phyloP scores from a whole-genome alignment of 805 yeast genomes.

The Novakomyces olei region DNA sequence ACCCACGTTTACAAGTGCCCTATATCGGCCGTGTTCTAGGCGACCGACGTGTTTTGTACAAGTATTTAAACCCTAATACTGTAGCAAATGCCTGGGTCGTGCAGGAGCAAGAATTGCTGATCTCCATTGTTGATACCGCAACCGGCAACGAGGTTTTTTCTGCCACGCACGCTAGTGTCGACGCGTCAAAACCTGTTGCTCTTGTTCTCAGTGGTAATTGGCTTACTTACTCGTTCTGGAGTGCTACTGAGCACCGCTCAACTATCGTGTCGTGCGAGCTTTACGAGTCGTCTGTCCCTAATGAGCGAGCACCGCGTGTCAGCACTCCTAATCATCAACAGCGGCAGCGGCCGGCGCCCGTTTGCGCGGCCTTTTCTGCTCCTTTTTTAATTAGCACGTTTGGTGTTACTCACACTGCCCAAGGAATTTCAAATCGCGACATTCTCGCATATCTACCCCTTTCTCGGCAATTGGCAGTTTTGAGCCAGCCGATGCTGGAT shows the following conservation, averaged over 20 bases:
- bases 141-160: constrained; percentile 41
- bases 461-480: constrained; percentile 27
- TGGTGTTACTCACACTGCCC: constrained; percentile 33
- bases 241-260: constrained; percentile 27
- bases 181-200: constrained; percentile 23
- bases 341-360: background rate
- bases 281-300: constrained; percentile 41
- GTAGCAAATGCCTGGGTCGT: constrained; percentile 22
- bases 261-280: constrained; percentile 53
- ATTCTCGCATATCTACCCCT: constrained; percentile 33
- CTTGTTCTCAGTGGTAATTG: constrained; percentile 64
- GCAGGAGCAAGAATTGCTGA: constrained; percentile 10
- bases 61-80: constrained; percentile 54
- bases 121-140: constrained; percentile 42
- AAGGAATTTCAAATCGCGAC: constrained; percentile 47
- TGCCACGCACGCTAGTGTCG: constrained; percentile 21
- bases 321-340: background rate
- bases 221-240: constrained; percentile 46
- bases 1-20: no score
- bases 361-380: background rate
- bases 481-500: constrained; percentile 30
- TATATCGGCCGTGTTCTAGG: constrained; percentile 41
- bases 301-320: constrained; percentile 20
- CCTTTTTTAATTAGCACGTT: constrained; percentile 36
- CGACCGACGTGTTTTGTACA: constrained; percentile 56